A percentile compares a stretch with the other conserved stretches of the same genome.
phyloP scores from a whole-genome alignment of 1,284 basidiomycete genomes.

The Lignosus rhinocerotis region DNA sequence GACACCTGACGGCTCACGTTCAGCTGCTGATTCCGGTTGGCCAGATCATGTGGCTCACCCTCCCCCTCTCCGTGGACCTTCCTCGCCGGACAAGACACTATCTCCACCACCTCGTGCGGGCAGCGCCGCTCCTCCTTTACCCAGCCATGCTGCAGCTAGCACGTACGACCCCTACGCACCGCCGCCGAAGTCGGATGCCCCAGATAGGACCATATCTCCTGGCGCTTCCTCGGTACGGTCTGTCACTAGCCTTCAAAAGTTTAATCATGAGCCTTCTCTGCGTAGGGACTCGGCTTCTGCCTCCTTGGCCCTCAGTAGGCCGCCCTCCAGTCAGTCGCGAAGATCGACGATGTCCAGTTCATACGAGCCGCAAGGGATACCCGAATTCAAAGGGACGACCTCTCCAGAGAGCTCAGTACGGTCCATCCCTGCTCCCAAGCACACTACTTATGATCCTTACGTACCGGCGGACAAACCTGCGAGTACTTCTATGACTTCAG shows the following conservation, averaged over 20 bases:
- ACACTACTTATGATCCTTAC: slow-evolving; percentile 26
- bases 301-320: slow-evolving; percentile 9
- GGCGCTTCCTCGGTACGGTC: slow-evolving; percentile 29
- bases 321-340: slow-evolving; percentile 20
- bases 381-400: slow-evolving; percentile 20
- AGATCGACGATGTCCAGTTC: slow-evolving; percentile 19
- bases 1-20: slow-evolving; percentile 1
- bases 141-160: slow-evolving; percentile 1
- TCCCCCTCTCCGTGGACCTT: slow-evolving; percentile 15
- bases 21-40: not conserved
- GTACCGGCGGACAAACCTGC: slow-evolving; percentile 19
- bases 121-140: slow-evolving; percentile 11
- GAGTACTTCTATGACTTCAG: slow-evolving; percentile 9
- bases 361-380: slow-evolving; percentile 14
- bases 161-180: slow-evolving; percentile 18
- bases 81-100: slow-evolving; percentile 25
- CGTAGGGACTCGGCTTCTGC: slow-evolving; percentile 7
- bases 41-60: slow-evolving; percentile 6
- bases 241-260: slow-evolving; percentile 11
- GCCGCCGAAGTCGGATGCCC: slow-evolving; percentile 3
- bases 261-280: slow-evolving; percentile 10
- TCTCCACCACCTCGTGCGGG: slow-evolving; percentile 30
- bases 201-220: slow-evolving; percentile 29
- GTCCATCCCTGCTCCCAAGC: slow-evolving; percentile 21
- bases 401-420: slow-evolving; percentile 30